phyloP scores from a whole-genome alignment of 371 early-diverging fungal genomes.

The Mycotypha africana region DNA sequence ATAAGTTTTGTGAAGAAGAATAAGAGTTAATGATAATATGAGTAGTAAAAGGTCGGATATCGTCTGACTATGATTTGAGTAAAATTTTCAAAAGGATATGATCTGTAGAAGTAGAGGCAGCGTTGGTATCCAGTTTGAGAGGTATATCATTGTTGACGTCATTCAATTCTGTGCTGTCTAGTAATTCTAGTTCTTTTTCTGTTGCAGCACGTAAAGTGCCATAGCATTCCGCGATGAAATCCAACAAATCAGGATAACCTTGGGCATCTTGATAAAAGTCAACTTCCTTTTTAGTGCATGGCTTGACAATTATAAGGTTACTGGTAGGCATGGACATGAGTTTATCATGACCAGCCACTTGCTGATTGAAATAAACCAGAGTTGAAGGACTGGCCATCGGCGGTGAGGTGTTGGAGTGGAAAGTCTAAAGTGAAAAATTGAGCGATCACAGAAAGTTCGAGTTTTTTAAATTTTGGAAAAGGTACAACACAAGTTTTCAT shows the following conservation, averaged over 20 bases:
- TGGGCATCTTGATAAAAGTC: slow-evolving; percentile 60
- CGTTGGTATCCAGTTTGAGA: slow-evolving; percentile 2
- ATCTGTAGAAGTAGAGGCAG: too few species aligned
- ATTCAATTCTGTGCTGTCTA: slow-evolving; percentile 12
- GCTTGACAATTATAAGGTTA: slow-evolving; percentile 63
- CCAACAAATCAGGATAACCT: slow-evolving; percentile 46
- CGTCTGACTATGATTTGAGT: too few species aligned
- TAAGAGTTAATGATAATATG: slow-evolving; percentile 10
- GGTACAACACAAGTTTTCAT: too few species aligned
- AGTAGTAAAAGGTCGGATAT: too few species aligned
- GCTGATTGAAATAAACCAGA: slow-evolving; percentile 39
- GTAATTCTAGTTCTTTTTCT: slow-evolving; percentile 21
- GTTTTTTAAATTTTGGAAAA: too few species aligned
- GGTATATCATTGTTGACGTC: slow-evolving; percentile 1
- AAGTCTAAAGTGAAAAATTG: too few species aligned
- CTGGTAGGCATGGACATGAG: slow-evolving; percentile 41
- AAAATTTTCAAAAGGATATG: slow-evolving; percentile 61
- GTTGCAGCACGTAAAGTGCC: slow-evolving; percentile 51
- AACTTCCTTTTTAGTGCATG: slow-evolving; percentile 48
- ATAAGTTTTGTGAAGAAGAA: slow-evolving; percentile 44
- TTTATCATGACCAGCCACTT: slow-evolving; percentile 69
- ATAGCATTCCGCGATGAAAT: slow-evolving; percentile 66
- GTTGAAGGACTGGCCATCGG: neutral
- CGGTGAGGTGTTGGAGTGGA: too few species aligned
- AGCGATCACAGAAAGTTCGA: too few species aligned